Evolutionary conservation across 495 filamentous ascomycete species (phyloP).

Genomic region (Aspergillus sclerotioniger): DNA sequence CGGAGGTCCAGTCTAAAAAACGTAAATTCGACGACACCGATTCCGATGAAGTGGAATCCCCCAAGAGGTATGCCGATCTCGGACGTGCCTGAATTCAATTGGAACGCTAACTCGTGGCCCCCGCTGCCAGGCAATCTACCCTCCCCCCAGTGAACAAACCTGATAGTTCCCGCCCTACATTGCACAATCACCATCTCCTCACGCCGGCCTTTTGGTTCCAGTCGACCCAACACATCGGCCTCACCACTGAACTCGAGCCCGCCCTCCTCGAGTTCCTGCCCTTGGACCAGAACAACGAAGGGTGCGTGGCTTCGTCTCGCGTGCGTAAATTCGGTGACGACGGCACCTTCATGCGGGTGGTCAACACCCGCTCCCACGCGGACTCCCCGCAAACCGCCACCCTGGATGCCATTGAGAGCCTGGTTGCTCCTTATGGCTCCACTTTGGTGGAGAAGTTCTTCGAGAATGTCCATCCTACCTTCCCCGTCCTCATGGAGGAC

Average conservation of each 20-base stretch:
- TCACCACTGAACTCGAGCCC: constrained; percentile 54
- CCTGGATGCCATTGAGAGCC: constrained; percentile 74
- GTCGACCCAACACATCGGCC: constrained; percentile 50
- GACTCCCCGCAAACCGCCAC: constrained; percentile 54
- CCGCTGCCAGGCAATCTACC: constrained; percentile 26
- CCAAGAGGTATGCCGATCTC: constrained; percentile 45
- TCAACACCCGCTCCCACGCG: constrained; percentile 33
- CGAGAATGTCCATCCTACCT: constrained; percentile 80
- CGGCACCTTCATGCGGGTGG: constrained; percentile 76
- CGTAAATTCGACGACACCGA: constrained; percentile 55
- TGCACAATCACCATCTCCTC: constrained; percentile 28
- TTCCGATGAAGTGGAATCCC: constrained; percentile 33
- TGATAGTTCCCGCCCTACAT: constrained; percentile 26
- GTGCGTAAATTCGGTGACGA: constrained; percentile 76
- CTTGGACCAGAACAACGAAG: constrained; percentile 43
- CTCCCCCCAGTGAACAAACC: constrained; percentile 24
- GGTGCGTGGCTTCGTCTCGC: constrained; percentile 37
- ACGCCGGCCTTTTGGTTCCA: constrained; percentile 44
- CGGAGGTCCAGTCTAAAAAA: constrained; percentile 69
- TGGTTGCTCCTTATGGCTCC: constrained; percentile 79
- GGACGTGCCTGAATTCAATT: constrained; percentile 19
- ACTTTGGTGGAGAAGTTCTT: constrained; percentile 86
- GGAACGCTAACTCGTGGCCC: constrained; percentile 16
- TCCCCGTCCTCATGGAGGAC: constrained; percentile 85
- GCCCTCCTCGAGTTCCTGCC: constrained; percentile 47